Base-by-base conservation (phyloP, 1,284 basidiomycete genomes). In the Chalciporus piperatoides region DNA sequence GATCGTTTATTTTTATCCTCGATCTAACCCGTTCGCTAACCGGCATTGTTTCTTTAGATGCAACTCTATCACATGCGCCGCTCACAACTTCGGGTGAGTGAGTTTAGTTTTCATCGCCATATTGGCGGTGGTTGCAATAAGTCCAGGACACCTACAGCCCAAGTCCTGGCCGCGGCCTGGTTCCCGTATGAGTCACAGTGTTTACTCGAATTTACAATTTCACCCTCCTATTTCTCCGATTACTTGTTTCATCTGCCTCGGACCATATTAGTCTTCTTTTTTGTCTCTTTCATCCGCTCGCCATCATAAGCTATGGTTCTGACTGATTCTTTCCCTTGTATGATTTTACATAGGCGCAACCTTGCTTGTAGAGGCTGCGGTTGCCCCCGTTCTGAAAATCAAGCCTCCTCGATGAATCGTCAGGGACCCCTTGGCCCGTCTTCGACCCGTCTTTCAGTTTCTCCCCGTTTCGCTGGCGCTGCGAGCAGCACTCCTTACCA, bases 51-150 rank as follows among this genome's bases (percentile, higher is more conserved):
- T 61, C 55, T 50, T 33, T 60, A 86, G 84, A 69, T 86, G 84
- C 59, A 68, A 67, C 52, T 73, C 75, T 46, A 73, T 77, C 51
- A 78, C 74, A 45, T 86, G 84, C 63, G 79, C 77, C 56, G 82
- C 82, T 23, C 82, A 86, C 63, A 87, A 87, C 67, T 87, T 87
- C 73, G 83, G 81, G 84, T 85, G 63, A 72, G 81, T 77, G 41
- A 40, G 55, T 45, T 45, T 47, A 41, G 44, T 44, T 30, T 45
- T 48, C 14, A 24, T 11, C 19, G 19, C 37, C 48, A 15, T 38
- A 25, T 43, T 43, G 44, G 36, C 21, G 3, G 21, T 23, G 30
- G 19, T 38, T 41, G 38, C 25, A 36, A 54, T 17, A 42, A 40
- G 19, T 19, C 19, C 19, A 19, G 19, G 19, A 2, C 19, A 19